Base-by-base conservation (phyloP, 2,329 filamentous ascomycete genomes). In the Huntiella omanensis region DNA sequence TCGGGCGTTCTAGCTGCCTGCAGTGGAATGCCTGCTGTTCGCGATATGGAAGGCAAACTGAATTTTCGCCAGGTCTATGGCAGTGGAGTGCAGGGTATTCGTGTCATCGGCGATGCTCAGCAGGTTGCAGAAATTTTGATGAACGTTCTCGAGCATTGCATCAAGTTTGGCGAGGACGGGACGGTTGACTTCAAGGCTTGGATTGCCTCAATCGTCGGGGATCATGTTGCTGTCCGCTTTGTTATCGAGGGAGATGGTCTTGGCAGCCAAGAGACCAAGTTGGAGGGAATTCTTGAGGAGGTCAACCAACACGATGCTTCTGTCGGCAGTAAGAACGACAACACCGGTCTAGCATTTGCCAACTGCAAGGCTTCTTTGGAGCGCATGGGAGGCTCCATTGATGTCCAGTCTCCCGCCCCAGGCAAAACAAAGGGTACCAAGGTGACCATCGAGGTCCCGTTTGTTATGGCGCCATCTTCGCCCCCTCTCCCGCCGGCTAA, bases 41-140 rank as follows among this genome's bases (percentile, higher is more conserved):
- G 82, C 1, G 85, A 87, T 1, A 74, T 81, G 54, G 73, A 83
- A 32, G 84, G 92, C 56, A 81, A 82, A 37, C 65, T 94, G 3
- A 75, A 74, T 5, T 87, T 86, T 55, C 67, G 72, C 34, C 75
- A 71, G 22, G 71, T 79, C 38, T 73, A 84, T 44, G 69, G 75
- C 5, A 63, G 68, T 1, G 71, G 77, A 38, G 71, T 82, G 5
- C 34, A 13, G 5, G 70, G 73, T 43, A 68, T 69, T 28, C 75
- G 84, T 53, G 83, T 94, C 3, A 77, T 93, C 55, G 86, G 87
- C 10, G 86, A 94, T 55, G 84, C 85, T 6, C 83, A 85, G 8
- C 73, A 85, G 34, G 67, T 93, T 28, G 74, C 86, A 40, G 86
- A 93, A 55, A 87, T 93, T 50, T 71, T 88, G 36, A 84, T 79